Conservation (phyloP, 768 basidiomycete genomes). For the Clathrus columnatus region DNA sequence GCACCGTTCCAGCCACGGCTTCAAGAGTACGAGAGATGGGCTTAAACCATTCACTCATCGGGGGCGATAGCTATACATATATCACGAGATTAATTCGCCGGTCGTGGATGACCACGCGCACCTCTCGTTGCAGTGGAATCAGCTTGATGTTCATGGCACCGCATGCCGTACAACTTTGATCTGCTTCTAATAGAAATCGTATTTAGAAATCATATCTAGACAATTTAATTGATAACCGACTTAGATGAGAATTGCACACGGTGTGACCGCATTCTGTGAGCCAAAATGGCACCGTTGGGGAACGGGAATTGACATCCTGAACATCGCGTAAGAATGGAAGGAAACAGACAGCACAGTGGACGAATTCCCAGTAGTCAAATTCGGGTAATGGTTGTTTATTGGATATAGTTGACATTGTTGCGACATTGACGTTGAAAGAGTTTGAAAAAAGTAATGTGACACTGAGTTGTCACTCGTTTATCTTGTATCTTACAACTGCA, state of each 20-base stretch:
- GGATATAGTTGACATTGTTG: not conserved
- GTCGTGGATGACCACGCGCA: constrained; percentile 24
- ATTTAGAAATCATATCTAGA: constrained; percentile 11
- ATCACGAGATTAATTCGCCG: constrained; percentile 1
- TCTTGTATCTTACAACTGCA: too few relatives aligned
- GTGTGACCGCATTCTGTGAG: constrained; percentile 84
- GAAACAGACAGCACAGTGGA: constrained; percentile 61
- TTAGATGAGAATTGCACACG: constrained; percentile 77
- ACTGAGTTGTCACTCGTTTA: not conserved
- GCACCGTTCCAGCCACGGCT: constrained; percentile 53
- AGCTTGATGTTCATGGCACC: constrained; percentile 55
- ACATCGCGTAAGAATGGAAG: constrained; percentile 48
- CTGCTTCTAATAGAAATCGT: constrained; percentile 37
- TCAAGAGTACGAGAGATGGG: constrained; percentile 56
- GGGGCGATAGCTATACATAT: constrained; percentile 54
- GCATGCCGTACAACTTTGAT: constrained; percentile 71
- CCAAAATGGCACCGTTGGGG: constrained; percentile 70
- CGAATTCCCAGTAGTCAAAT: constrained; percentile 76
- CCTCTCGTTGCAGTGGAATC: constrained; percentile 65
- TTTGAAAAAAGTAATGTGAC: not conserved
- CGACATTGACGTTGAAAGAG: not conserved
- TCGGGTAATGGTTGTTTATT: constrained; percentile 14
- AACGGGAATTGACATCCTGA: constrained; percentile 23
- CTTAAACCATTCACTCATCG: constrained; percentile 79
- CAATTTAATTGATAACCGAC: constrained; percentile 32